phyloP scores from a whole-genome alignment of 768 basidiomycete species.

The Dentipellis fragilis region DNA sequence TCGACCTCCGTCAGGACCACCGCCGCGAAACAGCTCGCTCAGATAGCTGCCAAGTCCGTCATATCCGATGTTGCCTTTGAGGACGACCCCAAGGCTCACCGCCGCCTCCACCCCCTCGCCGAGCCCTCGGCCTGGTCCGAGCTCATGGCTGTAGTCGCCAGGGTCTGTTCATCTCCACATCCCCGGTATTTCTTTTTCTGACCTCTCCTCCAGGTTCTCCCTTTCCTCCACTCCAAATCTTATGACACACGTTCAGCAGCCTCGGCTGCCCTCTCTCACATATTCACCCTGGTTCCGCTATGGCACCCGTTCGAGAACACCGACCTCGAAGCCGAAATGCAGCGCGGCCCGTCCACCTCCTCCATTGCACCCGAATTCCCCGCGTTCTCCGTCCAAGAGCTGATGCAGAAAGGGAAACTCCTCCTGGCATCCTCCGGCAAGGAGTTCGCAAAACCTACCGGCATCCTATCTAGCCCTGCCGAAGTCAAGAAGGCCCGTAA shows the following conservation, averaged over 20 bases:
- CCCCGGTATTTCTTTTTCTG: not conserved
- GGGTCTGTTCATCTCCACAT: conserved; percentile 37
- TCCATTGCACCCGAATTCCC: conserved; percentile 50
- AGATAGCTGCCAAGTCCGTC: conserved; percentile 80
- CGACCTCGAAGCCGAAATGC: conserved; percentile 18
- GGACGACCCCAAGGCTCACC: conserved; percentile 60
- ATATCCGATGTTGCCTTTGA: conserved; percentile 74
- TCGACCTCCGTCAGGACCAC: conserved; percentile 83
- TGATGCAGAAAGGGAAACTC: conserved; percentile 67
- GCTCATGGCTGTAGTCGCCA: conserved; percentile 81
- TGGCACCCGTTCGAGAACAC: conserved; percentile 50
- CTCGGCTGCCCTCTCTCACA: conserved; percentile 78
- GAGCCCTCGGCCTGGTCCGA: conserved; percentile 84
- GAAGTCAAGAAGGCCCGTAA: conserved; percentile 84
- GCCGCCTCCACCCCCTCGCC: conserved; percentile 45
- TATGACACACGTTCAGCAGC: conserved; percentile 88
- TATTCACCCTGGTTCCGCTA: conserved; percentile 74
- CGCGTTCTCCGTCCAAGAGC: conserved; percentile 64
- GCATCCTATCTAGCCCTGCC: conserved; percentile 59
- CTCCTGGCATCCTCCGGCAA: conserved; percentile 90
- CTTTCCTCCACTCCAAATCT: conserved; percentile 85
- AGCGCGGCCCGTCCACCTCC: conserved; percentile 15
- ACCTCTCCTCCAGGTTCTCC: conserved; percentile 54
- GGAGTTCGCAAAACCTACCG: conserved; percentile 72
- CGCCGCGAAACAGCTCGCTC: conserved; percentile 94